Conservation (phyloP, 1,284 basidiomycete genomes). For the Pseudozyma sp. region DNA sequence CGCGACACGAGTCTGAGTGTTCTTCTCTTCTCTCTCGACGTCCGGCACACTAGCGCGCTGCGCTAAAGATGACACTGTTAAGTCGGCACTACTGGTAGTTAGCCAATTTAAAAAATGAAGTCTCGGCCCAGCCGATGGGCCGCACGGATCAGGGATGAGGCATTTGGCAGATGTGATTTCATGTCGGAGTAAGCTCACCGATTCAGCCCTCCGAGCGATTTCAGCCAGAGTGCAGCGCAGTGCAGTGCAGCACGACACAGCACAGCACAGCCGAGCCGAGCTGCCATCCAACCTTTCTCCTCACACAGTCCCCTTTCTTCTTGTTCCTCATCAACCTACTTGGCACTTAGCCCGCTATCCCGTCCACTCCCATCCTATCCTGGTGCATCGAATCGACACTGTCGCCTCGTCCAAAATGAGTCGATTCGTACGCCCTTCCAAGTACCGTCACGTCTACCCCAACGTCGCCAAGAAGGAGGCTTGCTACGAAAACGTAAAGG, state of each 20-base stretch:
- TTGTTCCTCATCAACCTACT: too few species aligned
- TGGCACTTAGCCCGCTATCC: neutral
- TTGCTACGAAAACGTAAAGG: conserved; percentile 86
- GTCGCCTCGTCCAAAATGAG: conserved; percentile 50
- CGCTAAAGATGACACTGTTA: too few species aligned
- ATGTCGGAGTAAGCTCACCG: too few species aligned
- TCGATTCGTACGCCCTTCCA: conserved; percentile 75
- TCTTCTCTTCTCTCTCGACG: neutral
- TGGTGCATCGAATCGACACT: too few species aligned
- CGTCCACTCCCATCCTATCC: neutral
- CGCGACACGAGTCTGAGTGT: conserved; percentile 30
- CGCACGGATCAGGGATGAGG: conserved; percentile 31
- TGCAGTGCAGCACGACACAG: neutral
- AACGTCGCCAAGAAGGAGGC: conserved; percentile 68
- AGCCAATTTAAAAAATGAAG: too few species aligned
- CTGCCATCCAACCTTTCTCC: too few species aligned
- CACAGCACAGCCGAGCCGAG: conserved; percentile 19
- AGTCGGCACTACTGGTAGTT: too few species aligned
- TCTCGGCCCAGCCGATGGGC: conserved; percentile 6
- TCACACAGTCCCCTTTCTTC: too few species aligned
- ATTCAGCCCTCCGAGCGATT: too few species aligned
- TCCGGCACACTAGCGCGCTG: too few species aligned
- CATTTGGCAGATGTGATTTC: neutral
- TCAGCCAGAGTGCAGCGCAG: neutral
- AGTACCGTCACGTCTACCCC: conserved; percentile 87